Conservation (phyloP, 768 basidiomycete species). For the Leccinum sublutescens region DNA sequence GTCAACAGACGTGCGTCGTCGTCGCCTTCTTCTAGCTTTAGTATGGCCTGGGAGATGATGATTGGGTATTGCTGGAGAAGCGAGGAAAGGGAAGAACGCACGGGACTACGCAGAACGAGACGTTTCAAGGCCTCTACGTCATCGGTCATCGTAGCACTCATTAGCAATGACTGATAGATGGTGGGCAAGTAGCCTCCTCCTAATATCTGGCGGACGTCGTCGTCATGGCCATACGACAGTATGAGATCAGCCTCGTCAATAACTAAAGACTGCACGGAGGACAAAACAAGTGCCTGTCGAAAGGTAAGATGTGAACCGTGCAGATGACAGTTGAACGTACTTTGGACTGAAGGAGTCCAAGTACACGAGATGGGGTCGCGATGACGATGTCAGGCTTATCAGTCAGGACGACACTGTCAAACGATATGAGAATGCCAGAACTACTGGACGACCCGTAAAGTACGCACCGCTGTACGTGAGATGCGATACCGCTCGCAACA, state of each 20-base stretch:
- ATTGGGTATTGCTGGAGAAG: not conserved
- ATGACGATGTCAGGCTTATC: slow-evolving; percentile 81
- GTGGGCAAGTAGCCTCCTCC: slow-evolving; percentile 70
- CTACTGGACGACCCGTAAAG: not conserved
- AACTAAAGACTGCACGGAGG: slow-evolving; percentile 77
- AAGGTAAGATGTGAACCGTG: slow-evolving; percentile 1
- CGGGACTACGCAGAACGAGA: slow-evolving; percentile 84
- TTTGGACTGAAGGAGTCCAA: slow-evolving; percentile 70
- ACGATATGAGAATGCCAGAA: not conserved
- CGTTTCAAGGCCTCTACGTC: slow-evolving; percentile 93
- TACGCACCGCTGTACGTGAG: slow-evolving; percentile 71
- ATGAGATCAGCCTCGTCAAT: slow-evolving; percentile 99
- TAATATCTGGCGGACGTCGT: slow-evolving; percentile 76
- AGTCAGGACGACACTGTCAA: slow-evolving; percentile 47
- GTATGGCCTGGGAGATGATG: slow-evolving; percentile 57
- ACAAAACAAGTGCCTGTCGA: slow-evolving; percentile 58
- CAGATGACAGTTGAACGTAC: slow-evolving; percentile 33
- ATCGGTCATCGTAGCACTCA: slow-evolving; percentile 97
- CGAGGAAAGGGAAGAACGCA: slow-evolving; percentile 37
- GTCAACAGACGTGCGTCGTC: slow-evolving; percentile 78
- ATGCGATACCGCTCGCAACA: slow-evolving; percentile 66
- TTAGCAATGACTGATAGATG: slow-evolving; percentile 88
- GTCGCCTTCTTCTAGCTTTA: slow-evolving; percentile 85
- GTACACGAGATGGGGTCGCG: slow-evolving; percentile 71
- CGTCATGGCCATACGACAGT: slow-evolving; percentile 94